phyloP scores from a whole-genome alignment of 306 rosid genomes.

The Vicia sativa region DNA sequence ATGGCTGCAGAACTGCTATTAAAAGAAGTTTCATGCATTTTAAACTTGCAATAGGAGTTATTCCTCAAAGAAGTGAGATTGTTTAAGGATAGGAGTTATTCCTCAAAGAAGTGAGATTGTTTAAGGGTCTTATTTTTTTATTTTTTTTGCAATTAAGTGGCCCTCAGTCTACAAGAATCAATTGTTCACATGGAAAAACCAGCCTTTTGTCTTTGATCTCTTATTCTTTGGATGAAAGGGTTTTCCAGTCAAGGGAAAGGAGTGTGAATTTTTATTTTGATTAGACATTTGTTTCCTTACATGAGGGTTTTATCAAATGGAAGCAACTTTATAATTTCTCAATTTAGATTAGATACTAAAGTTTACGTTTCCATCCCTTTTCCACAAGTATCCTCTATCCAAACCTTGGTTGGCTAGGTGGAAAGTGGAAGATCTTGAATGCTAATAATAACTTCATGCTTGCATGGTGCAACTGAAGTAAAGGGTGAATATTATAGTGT shows the following conservation, averaged over 20 bases:
- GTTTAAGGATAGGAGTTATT: too few species aligned
- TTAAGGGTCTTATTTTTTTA: too few species aligned
- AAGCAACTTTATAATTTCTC: slow-evolving; percentile 18
- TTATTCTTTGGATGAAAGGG: background rate
- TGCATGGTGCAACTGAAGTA: slow-evolving; percentile 3
- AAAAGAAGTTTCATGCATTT: slow-evolving; percentile 2
- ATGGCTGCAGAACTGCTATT: slow-evolving; percentile 13
- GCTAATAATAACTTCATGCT: slow-evolving; percentile 3
- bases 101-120: too few species aligned
- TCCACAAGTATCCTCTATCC: background rate
- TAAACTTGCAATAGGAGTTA: slow-evolving; percentile 18
- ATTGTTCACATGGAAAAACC: slow-evolving; percentile 8
- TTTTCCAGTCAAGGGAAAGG: background rate
- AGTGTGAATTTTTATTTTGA: slow-evolving; percentile 16
- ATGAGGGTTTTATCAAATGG: slow-evolving; percentile 15
- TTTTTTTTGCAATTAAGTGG: background rate
- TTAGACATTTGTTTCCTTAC: background rate
- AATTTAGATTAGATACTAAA: background rate
- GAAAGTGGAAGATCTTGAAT: slow-evolving; percentile 19
- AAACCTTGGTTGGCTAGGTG: slow-evolving; percentile 22
- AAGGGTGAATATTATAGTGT: slow-evolving; percentile 11
- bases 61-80: background rate
- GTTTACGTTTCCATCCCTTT: slow-evolving; percentile 2
- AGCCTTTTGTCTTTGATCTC: slow-evolving; percentile 9
- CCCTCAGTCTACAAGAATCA: slow-evolving; percentile 7